Evolutionary conservation across 352 stramenopile genomes (phyloP).

Genomic region (Pythium sukuiense): DNA sequence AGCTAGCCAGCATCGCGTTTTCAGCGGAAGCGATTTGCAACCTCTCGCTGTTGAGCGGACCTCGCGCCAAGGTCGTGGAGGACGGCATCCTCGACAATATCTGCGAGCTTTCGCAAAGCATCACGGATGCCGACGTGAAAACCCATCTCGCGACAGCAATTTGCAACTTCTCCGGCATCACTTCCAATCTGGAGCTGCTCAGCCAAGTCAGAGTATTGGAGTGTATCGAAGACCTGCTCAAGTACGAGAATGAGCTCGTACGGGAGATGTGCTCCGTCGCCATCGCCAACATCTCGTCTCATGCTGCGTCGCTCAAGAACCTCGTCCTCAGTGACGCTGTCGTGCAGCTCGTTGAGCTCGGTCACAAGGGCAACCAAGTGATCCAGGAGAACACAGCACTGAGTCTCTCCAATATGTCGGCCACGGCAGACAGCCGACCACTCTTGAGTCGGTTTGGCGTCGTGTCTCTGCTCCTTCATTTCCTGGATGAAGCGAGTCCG

Average conservation of each 20-base stretch:
- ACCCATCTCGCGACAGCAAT: conserved; percentile 67
- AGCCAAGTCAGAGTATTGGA: conserved; percentile 69
- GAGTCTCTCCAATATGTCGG: conserved; percentile 73
- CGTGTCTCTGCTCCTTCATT: conserved; percentile 67
- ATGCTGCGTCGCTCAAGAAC: conserved; percentile 61
- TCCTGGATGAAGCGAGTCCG: conserved; percentile 51
- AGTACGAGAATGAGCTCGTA: conserved; percentile 64
- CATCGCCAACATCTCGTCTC: conserved; percentile 75
- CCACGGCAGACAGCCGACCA: conserved; percentile 54
- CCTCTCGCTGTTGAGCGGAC: conserved; percentile 64
- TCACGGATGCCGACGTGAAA: conserved; percentile 43
- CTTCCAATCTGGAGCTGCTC: conserved; percentile 65
- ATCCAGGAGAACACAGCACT: conserved; percentile 78
- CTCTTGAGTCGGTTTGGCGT: conserved; percentile 64
- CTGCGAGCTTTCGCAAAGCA: conserved; percentile 54
- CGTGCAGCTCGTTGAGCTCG: conserved; percentile 65
- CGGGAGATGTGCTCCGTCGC: conserved; percentile 70
- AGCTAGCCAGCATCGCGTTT: conserved; percentile 54
- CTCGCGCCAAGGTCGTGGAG: conserved; percentile 72
- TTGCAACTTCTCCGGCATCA: conserved; percentile 76
- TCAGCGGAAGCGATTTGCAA: conserved; percentile 77
- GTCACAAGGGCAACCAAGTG: conserved; percentile 41
- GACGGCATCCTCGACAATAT: conserved; percentile 81
- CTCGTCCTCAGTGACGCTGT: conserved; percentile 64
- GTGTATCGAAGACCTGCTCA: conserved; percentile 73